phyloP scores from a whole-genome alignment of 306 rosid genomes.

The Glycine tomentella region DNA sequence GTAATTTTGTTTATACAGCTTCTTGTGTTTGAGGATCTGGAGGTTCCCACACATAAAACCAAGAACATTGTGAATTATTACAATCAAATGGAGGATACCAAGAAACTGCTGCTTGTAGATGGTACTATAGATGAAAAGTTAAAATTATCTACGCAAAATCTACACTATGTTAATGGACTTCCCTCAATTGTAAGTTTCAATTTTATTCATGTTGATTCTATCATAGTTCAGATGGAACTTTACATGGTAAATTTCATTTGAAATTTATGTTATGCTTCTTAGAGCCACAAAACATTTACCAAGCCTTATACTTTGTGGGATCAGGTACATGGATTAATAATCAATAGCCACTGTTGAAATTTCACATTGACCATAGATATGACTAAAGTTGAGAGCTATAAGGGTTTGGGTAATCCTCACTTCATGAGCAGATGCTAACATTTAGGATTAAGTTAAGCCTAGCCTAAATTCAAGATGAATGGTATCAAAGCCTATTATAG shows the following conservation, averaged over 20 bases:
- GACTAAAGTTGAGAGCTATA: background rate
- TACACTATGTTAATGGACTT: slow-evolving; percentile 84
- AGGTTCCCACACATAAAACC: slow-evolving; percentile 86
- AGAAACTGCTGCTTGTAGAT: slow-evolving; percentile 82
- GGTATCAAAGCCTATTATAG: background rate
- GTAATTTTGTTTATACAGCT: slow-evolving; percentile 61
- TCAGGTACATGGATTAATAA: slow-evolving; percentile 18
- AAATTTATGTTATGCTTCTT: slow-evolving; percentile 13
- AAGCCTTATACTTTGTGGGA: slow-evolving; percentile 28
- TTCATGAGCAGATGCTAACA: background rate
- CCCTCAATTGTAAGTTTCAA: slow-evolving; percentile 78
- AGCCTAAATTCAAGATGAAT: too few species aligned
- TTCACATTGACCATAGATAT: background rate
- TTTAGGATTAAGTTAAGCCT: too few species aligned
- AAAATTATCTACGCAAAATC: slow-evolving; percentile 91
- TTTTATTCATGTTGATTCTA: slow-evolving; percentile 40
- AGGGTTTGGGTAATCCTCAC: background rate
- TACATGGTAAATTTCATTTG: slow-evolving; percentile 6
- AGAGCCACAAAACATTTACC: slow-evolving; percentile 14
- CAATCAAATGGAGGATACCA: slow-evolving; percentile 69
- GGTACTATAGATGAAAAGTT: slow-evolving; percentile 77
- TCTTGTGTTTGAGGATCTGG: slow-evolving; percentile 85
- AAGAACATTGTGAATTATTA: slow-evolving; percentile 70
- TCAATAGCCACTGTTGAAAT: background rate
- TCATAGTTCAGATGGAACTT: slow-evolving; percentile 15